A percentile compares a stretch with the other conserved stretches of the same genome.
Evolutionary conservation across 768 basidiomycete species (phyloP).

Genomic region (Galerina marginata): DNA sequence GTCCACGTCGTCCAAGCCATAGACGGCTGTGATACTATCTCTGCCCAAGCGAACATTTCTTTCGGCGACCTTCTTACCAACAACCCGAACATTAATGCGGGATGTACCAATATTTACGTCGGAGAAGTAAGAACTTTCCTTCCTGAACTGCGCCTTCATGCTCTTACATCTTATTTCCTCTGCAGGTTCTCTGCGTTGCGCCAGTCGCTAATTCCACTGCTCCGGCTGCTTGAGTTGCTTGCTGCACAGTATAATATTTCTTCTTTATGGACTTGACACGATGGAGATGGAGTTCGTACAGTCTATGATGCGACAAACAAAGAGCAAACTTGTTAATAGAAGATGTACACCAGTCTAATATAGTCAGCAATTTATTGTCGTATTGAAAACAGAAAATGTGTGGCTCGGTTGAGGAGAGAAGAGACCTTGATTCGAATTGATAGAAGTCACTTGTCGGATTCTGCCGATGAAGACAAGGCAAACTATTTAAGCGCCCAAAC

Average conservation of each 20-base stretch:
- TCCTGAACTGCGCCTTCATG: background rate
- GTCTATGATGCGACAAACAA: too few species aligned
- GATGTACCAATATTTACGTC: conserved; percentile 59
- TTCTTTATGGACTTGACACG: too few species aligned
- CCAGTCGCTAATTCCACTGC: conserved; percentile 1
- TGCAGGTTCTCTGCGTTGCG: conserved; percentile 12
- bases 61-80: conserved; percentile 52
- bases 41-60: conserved; percentile 43
- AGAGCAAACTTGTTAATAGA: too few species aligned
- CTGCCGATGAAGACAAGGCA: too few species aligned
- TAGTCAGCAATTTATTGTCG: too few species aligned
- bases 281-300: too few species aligned
- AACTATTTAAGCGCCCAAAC: too few species aligned
- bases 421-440: too few species aligned
- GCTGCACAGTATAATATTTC: background rate
- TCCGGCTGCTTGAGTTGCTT: background rate
- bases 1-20: conserved; percentile 48
- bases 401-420: too few species aligned
- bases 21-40: conserved; percentile 54
- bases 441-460: too few species aligned
- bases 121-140: conserved; percentile 48
- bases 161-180: background rate
- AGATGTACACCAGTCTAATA: too few species aligned
- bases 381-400: too few species aligned
- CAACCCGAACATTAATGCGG: conserved; percentile 63